phyloP scores from a whole-genome alignment of 2,329 filamentous ascomycete genomes.

The Colletotrichum sublineola region DNA sequence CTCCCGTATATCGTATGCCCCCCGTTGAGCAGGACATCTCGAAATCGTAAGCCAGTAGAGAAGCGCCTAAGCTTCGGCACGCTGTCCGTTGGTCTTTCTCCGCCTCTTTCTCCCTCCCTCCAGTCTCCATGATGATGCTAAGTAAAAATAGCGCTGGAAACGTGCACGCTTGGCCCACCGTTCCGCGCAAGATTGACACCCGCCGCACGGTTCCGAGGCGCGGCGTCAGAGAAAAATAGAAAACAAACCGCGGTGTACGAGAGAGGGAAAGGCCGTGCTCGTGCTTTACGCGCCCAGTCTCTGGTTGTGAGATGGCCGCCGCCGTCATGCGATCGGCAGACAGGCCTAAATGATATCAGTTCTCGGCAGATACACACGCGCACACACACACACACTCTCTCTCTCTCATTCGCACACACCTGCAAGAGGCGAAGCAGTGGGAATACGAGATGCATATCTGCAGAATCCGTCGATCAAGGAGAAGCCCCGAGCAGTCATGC shows the following conservation, averaged over 20 bases:
- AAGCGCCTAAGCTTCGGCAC: background rate
- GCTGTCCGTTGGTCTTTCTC: background rate
- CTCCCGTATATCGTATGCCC: background rate
- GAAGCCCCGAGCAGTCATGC: too few species aligned
- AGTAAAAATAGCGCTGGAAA: background rate
- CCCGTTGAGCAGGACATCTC: background rate
- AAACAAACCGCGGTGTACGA: conserved; percentile 3
- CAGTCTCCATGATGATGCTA: background rate
- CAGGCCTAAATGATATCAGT: conserved; percentile 15
- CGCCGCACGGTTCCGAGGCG: background rate
- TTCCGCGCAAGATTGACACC: background rate
- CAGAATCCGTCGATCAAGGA: conserved; percentile 9
- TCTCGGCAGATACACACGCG: conserved; percentile 1
- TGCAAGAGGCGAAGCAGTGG: background rate
- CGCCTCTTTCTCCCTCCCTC: background rate
- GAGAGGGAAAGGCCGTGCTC: background rate
- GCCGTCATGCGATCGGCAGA: conserved; percentile 11
- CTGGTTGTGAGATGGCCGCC: background rate
- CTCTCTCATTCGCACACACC: background rate
- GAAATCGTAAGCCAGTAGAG: background rate
- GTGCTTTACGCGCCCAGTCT: conserved; percentile 1
- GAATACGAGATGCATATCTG: conserved; percentile 35
- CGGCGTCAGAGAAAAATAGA: background rate
- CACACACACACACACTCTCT: background rate
- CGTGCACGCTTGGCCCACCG: conserved; percentile 1